These are phyloP conservation scores for Lentinula lateritia DNA, from an alignment of 768 basidiomycete genomes.

Conservation along the genomic window DNA sequence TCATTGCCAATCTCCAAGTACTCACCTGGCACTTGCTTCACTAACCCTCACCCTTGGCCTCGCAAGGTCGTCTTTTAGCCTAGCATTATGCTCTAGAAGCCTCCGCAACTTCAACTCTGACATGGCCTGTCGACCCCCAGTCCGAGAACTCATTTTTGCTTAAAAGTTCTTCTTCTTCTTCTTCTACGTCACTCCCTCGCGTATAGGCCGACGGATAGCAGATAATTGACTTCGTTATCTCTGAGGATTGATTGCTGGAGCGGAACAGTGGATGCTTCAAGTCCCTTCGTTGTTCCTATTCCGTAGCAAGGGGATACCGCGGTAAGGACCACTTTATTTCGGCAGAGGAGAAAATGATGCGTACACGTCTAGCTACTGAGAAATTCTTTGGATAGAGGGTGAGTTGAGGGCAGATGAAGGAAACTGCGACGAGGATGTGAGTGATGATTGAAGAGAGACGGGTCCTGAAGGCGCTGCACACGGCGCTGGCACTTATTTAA, in stretches of 20 bases:
- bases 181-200: background rate
- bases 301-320: background rate
- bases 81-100: constrained; percentile 68
- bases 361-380: background rate
- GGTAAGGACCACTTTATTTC: background rate
- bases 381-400: background rate
- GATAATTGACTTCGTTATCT: background rate
- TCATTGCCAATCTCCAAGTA: constrained; percentile 6
- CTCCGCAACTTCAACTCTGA: constrained; percentile 79
- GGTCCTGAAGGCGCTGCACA: background rate
- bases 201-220: background rate
- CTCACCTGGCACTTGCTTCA: constrained; percentile 65
- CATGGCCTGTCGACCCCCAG: constrained; percentile 66
- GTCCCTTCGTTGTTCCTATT: background rate
- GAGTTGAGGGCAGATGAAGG: background rate
- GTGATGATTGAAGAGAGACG: background rate
- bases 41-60: constrained; percentile 68
- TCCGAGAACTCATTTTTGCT: constrained; percentile 4
- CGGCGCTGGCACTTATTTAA: background rate
- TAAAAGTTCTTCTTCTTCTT: background rate
- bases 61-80: constrained; percentile 66
- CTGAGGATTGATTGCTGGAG: background rate
- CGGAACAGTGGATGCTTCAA: background rate
- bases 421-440: background rate
- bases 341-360: background rate